Conservation (phyloP, 2,329 filamentous ascomycete species). For the Colletotrichum shisoi region DNA sequence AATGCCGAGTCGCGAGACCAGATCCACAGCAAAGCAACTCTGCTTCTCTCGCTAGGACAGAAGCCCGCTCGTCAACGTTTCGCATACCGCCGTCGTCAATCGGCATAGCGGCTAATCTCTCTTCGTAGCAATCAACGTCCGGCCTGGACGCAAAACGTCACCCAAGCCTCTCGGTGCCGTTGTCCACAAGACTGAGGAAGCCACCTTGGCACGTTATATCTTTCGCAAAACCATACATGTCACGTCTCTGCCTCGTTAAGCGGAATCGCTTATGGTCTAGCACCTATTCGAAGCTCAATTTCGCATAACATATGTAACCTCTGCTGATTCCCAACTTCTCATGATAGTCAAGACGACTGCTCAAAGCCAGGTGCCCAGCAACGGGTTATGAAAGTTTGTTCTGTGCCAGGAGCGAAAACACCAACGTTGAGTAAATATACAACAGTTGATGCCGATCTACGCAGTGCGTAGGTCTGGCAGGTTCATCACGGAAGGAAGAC, state of each 20-base stretch:
- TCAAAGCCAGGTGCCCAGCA: constrained; percentile 41
- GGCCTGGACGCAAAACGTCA: neutral
- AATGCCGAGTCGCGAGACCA: neutral
- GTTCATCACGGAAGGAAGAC: neutral
- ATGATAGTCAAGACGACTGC: constrained; percentile 41
- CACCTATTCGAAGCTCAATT: neutral
- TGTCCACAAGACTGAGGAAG: neutral
- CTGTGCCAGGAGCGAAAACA: constrained; percentile 41
- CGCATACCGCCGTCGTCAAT: neutral
- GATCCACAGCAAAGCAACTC: neutral
- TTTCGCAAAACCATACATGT: neutral
- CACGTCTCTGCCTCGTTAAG: neutral
- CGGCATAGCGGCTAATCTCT: neutral
- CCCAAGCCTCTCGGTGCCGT: neutral
- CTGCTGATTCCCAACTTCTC: constrained; percentile 42
- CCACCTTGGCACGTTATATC: neutral
- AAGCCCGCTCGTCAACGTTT: neutral
- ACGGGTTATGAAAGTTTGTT: constrained; percentile 35
- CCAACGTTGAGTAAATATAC: constrained; percentile 25
- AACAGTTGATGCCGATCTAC: constrained; percentile 38
- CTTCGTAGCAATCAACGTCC: neutral
- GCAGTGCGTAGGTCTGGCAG: constrained; percentile 37
- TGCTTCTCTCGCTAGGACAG: no score
- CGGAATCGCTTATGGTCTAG: no score
- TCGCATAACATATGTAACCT: constrained; percentile 31